These are phyloP conservation scores for Moelleriella libera DNA, from an alignment of 2,329 filamentous ascomycete genomes.

Conservation along the genomic window DNA sequence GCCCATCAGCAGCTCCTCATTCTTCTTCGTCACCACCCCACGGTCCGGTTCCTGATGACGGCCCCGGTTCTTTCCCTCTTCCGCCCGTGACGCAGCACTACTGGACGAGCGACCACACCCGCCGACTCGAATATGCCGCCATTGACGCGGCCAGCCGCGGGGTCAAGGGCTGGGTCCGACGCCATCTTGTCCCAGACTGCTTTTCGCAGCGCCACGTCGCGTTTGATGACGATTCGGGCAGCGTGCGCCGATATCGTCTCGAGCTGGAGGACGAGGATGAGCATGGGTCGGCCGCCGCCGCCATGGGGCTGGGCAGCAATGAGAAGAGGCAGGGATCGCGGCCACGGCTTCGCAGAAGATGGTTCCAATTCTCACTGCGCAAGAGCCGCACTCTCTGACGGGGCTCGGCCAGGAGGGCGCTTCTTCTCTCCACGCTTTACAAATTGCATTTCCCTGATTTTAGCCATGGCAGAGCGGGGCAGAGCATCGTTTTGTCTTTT, in stretches of 20 bases:
- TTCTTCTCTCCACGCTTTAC: too few species aligned
- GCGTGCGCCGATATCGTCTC: conserved; percentile 47
- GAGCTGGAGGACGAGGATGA: conserved; percentile 34
- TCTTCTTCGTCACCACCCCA: too few species aligned
- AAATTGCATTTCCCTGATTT: too few species aligned
- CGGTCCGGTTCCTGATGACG: conserved; percentile 11
- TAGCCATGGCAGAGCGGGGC: too few species aligned
- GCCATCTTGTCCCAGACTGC: conserved; percentile 45
- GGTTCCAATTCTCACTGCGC: conserved; percentile 15
- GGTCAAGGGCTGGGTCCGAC: conserved; percentile 44
- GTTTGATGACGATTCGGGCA: conserved; percentile 49
- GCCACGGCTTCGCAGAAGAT: conserved; percentile 8
- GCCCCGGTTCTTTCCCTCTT: conserved; percentile 8
- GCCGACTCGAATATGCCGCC: conserved; percentile 50
- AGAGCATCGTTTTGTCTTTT: too few species aligned
- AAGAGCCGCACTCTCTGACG: conserved; percentile 9
- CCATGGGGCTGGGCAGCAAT: neutral
- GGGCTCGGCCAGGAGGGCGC: too few species aligned
- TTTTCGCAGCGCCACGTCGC: conserved; percentile 39
- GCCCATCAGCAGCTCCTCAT: too few species aligned
- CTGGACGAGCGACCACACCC: conserved; percentile 51
- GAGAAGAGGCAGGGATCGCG: neutral
- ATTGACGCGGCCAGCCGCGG: conserved; percentile 49
- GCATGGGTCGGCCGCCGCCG: too few species aligned
- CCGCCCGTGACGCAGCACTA: conserved; percentile 46